Evolutionary conservation across 2,329 filamentous ascomycete genomes (phyloP).

Genomic region (Parastagonospora avenae): DNA sequence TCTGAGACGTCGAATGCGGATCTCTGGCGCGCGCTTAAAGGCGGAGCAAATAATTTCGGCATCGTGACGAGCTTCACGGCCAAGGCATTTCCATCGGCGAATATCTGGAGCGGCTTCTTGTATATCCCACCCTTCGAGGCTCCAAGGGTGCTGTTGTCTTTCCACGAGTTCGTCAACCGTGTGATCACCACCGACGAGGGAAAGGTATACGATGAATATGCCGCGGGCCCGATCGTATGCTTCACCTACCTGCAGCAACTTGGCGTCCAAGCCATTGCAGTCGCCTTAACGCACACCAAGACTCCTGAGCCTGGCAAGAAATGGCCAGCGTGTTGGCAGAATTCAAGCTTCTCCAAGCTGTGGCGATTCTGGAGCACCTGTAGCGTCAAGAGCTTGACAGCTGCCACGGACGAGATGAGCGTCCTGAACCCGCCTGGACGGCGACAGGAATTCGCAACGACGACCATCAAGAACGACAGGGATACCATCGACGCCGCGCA

Average conservation of each 20-base stretch:
- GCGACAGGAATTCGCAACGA: constrained; percentile 41
- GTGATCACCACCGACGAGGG: constrained; percentile 5
- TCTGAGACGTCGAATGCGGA: constrained; percentile 28
- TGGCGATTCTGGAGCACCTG: constrained; percentile 45
- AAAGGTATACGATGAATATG: constrained; percentile 43
- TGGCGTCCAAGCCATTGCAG: constrained; percentile 53
- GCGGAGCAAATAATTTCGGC: constrained; percentile 46
- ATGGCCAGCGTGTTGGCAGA: constrained; percentile 42
- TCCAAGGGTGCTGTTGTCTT: constrained; percentile 8
- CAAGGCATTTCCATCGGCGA: constrained; percentile 15
- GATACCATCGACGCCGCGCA: constrained; percentile 36
- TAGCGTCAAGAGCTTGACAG: constrained; percentile 36
- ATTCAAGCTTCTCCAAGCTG: constrained; percentile 35
- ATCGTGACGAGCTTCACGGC: constrained; percentile 40
- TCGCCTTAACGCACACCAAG: constrained; percentile 52
- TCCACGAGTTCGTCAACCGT: constrained; percentile 14
- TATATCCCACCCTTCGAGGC: constrained; percentile 19
- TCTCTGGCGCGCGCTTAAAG: constrained; percentile 42
- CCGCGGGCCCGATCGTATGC: constrained; percentile 59
- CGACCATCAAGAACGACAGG: constrained; percentile 45
- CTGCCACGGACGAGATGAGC: constrained; percentile 43
- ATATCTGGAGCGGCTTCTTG: constrained; percentile 44
- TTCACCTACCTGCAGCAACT: constrained; percentile 65
- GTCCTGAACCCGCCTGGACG: constrained; percentile 13
- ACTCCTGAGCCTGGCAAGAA: constrained; percentile 17